Evolutionary conservation across 306 rosid species (phyloP), one percentile per base, ranked within the genome.

Genomic region (Pyrus bretschneideri): DNA sequence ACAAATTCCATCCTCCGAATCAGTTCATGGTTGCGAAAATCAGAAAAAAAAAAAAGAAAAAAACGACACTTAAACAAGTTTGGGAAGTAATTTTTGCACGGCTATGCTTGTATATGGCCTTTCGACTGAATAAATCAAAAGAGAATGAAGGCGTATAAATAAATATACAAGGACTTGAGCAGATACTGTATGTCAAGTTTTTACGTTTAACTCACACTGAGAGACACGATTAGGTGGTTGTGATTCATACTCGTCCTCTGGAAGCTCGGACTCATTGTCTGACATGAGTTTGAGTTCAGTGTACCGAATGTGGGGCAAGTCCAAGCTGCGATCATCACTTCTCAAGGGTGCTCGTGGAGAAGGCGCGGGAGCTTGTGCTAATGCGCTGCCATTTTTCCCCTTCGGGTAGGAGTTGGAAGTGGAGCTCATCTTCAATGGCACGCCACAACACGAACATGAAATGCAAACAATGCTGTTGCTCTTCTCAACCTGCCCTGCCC

Each of bases 361-460:
- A 30, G 98, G 88, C 40, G 89, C 64, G 0, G 98, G 96, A 38
- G 85, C 93, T 29, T 82, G 87, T 1, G 86, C 76, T 52, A 79
- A 62, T 1, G 66, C 30, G 11, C 40, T 33, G 0, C 79, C 79
- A 62, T 21, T 79, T 72, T 74, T 88, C 29, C 81, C 89, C n/a
- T 73, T 77, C 0, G 33, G 14, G 44, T 60, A 22, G 6, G 85
- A 72, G 60, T 27, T 30, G 69, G 74, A 31, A 15, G 89, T 49
- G 9, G 87, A 62, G 58, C 77, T 90, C 63, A 72, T 74, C 89
- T 78, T 90, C 83, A 88, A 77, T 11, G 91, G 85, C 73, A 69
- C 82, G 17, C 97, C 93, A 70, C 99, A 95, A n/a, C 99, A 95
- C 0, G 97, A 82, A 81, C 97, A 90, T 45, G 70, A 67, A 60